Base-by-base conservation (phyloP, 2,329 filamentous ascomycete genomes). In the Seiridium cupressi region DNA sequence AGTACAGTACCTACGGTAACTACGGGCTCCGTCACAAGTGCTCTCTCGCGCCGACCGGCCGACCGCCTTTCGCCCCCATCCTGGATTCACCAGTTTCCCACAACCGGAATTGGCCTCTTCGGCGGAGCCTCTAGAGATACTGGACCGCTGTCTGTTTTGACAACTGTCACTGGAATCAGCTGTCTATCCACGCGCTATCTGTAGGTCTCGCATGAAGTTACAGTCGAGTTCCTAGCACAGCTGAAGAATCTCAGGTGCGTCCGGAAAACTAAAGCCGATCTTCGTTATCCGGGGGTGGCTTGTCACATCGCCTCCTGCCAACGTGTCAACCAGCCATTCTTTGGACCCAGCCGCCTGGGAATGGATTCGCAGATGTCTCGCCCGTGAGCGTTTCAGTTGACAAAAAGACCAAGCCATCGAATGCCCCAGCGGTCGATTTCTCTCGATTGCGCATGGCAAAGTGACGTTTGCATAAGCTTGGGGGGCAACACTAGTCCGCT, bases 151-250 rank as follows among this genome's bases (percentile, higher is more conserved):
- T 13, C 34, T 53, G 13, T 38, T 35, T 35, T 18, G 32, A 35
- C 13, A 13, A 32, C 35, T 53, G 49, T 11, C 10, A 35, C 32
- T n/a, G 35, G 11, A 31, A 8, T 31, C 8, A 5, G 31, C 46
- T 8, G 38, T 53, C 49, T 53, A 34, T 40, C 13, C 34, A 34
- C 35, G 10, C 31, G 34, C 35, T 36, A n/a, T 40, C n/a, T n/a
- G 32, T 53, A 13, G 35, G 49, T 35, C 35, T 26, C 35, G 49
- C 49, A 53, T 53, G 32, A 53, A 53, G n/a, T n/a, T 44, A 44
- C 36, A 44, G n/a, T 11, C 8, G 38, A n/a, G 40, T 55, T 32
- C 51, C 51, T 55, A 55, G 51, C 38, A 55, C 51, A 55, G 51
- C 51, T 55, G 51, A 55, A 38, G 44, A 44, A 53, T 32, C 32